Conservation (phyloP, 495 filamentous ascomycete genomes). For the Tetracladium setigerum region DNA sequence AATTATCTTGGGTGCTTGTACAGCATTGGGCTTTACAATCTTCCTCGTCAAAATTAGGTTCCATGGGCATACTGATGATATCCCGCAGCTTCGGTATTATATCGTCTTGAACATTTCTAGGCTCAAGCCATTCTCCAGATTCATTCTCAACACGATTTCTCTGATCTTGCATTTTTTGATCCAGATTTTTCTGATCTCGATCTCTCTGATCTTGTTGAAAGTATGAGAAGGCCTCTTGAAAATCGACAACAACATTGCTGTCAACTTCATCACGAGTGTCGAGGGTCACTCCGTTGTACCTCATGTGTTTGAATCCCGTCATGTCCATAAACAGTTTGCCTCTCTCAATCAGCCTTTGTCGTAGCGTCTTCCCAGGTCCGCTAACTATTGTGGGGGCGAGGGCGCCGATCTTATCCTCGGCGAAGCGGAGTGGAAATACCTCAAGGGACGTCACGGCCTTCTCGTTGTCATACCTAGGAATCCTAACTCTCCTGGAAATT, state of each 20-base stretch:
- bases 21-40: slow-evolving; percentile 25
- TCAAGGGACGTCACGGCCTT: slow-evolving; percentile 25
- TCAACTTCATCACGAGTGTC: slow-evolving; percentile 30
- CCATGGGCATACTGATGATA: too few relatives aligned
- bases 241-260: slow-evolving; percentile 37
- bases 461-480: slow-evolving; percentile 30
- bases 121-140: too few relatives aligned
- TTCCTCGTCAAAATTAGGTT: too few relatives aligned
- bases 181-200: slow-evolving; percentile 5
- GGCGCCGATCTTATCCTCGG: not conserved
- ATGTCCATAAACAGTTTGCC: slow-evolving; percentile 30
- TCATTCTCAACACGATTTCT: too few relatives aligned
- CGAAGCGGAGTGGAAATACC: slow-evolving; percentile 30
- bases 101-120: too few relatives aligned
- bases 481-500: slow-evolving; percentile 19
- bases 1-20: slow-evolving; percentile 7
- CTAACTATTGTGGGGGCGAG: not conserved
- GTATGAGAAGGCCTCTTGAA: slow-evolving; percentile 26
- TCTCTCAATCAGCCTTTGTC: slow-evolving; percentile 22
- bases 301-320: slow-evolving; percentile 22
- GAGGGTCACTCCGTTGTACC: slow-evolving; percentile 28
- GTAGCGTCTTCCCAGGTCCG: slow-evolving; percentile 11
- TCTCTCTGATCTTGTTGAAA: slow-evolving; percentile 8
- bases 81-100: too few relatives aligned
- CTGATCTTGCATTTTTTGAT: not conserved